A percentile compares a stretch with the other conserved stretches of the same genome.
Conservation (phyloP, 176 grass and related monocot genomes). For the Juncus effusus region DNA sequence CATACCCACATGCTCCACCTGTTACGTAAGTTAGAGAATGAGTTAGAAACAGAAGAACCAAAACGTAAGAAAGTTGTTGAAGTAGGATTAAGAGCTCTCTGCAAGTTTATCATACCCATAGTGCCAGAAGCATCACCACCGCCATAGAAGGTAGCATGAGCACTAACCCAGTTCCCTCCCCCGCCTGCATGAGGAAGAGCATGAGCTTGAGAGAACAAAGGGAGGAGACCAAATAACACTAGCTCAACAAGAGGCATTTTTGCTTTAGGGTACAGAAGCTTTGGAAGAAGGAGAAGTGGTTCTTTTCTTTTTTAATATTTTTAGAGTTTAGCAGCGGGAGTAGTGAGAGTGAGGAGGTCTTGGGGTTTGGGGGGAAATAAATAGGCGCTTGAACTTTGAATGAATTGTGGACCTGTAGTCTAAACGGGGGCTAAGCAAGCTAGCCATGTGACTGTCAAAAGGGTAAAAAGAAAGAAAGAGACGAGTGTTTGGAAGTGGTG, state of each 20-base stretch:
- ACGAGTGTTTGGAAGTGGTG: constrained; percentile 8
- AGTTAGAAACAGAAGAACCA: background rate
- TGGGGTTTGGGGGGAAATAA: constrained; percentile 5
- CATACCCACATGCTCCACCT: constrained; percentile 90
- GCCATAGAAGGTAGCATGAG: constrained; percentile 94
- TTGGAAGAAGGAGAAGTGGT: background rate
- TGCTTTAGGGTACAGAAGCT: background rate
- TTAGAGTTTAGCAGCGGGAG: background rate
- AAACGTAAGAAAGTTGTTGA: background rate
- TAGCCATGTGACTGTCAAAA: background rate
- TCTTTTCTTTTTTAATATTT: background rate
- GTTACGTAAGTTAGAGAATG: background rate
- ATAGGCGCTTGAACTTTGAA: constrained; percentile 16
- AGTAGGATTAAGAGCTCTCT: background rate
- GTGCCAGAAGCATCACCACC: constrained; percentile 87
- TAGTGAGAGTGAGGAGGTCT: background rate
- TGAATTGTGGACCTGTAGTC: background rate
- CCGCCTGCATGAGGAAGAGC: constrained; percentile 17
- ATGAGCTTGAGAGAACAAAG: constrained; percentile 5
- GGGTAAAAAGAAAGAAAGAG: background rate
- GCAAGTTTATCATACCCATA: constrained; percentile 42
- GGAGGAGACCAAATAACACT: constrained; percentile 26
- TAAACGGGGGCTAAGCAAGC: no score
- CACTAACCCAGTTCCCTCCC: constrained; percentile 43
- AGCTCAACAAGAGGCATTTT: constrained; percentile 16